These are phyloP conservation scores for Erucastrum elatum DNA, from an alignment of 345 rosid species.

Conservation along the genomic window DNA sequence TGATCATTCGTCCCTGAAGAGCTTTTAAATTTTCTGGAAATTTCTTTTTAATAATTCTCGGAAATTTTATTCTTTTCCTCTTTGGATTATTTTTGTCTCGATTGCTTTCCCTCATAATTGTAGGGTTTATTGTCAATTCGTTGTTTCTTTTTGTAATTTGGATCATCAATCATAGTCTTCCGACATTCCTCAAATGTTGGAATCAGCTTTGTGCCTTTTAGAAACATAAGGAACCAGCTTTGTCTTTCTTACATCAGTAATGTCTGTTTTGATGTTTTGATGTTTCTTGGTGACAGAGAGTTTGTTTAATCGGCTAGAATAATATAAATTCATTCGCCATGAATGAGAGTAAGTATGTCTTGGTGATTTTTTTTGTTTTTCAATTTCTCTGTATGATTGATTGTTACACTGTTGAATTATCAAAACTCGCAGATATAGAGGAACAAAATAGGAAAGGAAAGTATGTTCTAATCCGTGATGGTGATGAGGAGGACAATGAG, in stretches of 20 bases:
- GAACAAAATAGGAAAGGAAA: conserved; percentile 52
- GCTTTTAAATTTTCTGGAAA: background rate
- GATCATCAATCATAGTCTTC: conserved; percentile 18
- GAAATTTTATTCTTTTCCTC: too few relatives aligned
- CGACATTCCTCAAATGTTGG: conserved; percentile 1
- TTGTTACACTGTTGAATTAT: too few relatives aligned
- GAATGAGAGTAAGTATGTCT: conserved; percentile 35
- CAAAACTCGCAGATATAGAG: conserved; percentile 29
- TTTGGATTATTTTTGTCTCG: conserved; percentile 7
- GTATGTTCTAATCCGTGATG: conserved; percentile 50
- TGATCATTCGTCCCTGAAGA: background rate
- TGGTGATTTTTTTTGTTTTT: background rate
- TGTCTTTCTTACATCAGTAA: background rate
- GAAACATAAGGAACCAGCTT: conserved; percentile 22
- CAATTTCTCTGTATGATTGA: background rate
- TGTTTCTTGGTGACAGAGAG: too few relatives aligned
- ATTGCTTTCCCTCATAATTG: background rate
- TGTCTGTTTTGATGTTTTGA: too few relatives aligned
- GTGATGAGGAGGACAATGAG: conserved; percentile 48
- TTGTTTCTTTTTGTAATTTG: background rate
- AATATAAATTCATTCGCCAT: conserved; percentile 13
- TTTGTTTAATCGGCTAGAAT: background rate
- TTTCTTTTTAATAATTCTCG: background rate
- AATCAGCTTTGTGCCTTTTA: too few relatives aligned
- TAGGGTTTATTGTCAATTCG: background rate